Evolutionary conservation across 2,329 filamentous ascomycete genomes (phyloP).

Genomic region (Pezicula radicicola): DNA sequence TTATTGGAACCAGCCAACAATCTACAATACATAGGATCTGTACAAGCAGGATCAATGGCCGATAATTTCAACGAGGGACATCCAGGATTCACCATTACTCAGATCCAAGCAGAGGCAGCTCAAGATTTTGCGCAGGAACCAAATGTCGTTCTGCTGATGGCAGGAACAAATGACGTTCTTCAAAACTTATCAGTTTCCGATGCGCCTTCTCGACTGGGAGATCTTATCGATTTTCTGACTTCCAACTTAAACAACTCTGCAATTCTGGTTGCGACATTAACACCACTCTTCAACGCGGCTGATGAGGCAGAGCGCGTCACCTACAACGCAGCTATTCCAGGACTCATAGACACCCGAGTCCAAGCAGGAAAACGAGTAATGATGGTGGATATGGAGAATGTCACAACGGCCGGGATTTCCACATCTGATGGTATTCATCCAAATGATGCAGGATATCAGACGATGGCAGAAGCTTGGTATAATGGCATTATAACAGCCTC

Average conservation of each 20-base stretch:
- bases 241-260: slow-evolving; percentile 26
- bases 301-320: neutral
- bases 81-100: slow-evolving; percentile 26
- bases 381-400: neutral
- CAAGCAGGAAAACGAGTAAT: neutral
- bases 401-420: neutral
- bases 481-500: neutral
- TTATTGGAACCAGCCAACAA: slow-evolving; percentile 19
- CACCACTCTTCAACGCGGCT: slow-evolving; percentile 9
- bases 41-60: slow-evolving; percentile 27
- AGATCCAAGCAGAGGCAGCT: slow-evolving; percentile 21
- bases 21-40: slow-evolving; percentile 29
- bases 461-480: neutral
- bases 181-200: slow-evolving; percentile 15
- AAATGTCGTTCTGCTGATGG: slow-evolving; percentile 30
- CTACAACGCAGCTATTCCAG: slow-evolving; percentile 15
- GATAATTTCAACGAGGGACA: slow-evolving; percentile 32
- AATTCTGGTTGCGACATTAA: slow-evolving; percentile 34
- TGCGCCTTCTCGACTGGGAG: slow-evolving; percentile 30
- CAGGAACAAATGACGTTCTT: slow-evolving; percentile 32
- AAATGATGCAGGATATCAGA: neutral
- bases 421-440: neutral
- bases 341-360: slow-evolving; percentile 4
- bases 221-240: slow-evolving; percentile 30
- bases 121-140: slow-evolving; percentile 18